Base-by-base conservation (phyloP, 805 yeast species). In the Candida khao-thaluensis region DNA sequence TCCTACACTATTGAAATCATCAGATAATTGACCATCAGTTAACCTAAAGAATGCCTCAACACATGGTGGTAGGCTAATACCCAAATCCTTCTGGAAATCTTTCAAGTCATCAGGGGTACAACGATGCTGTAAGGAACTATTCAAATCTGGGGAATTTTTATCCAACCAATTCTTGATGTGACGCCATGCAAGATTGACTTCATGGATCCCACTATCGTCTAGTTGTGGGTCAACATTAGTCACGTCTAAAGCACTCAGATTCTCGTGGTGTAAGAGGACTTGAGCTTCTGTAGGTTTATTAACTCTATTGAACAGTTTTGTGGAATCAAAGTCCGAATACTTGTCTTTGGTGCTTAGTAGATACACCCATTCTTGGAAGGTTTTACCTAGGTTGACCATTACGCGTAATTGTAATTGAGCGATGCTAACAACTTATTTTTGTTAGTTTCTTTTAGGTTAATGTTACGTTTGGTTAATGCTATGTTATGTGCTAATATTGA, bases 11-110 rank as follows among this genome's bases (percentile, higher is more conserved):
- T 86, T 80, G 3, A 80, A 74, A 45, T 87, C 81, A 41, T 80
- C 77, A 30, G 89, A 95, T 44, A 84, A 72, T 65, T 93, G 99
- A 37, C 99, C 99, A 55, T 93, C 98, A 49, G 93, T 96, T 28
- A 84, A 64, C 52, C 80, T 76, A 54, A 76, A 77, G 31, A 91
- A 85, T 30, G 89, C 95, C 38, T 85, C 71, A 6, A 93, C 87
- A 40, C 91, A 86, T 2, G 79, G 67, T 1, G 99, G 99, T 31
- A 93, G 71, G 33, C 71, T 68, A 37, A 87, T 67, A 31, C 77
- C 80, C 54, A 89, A 68, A 59, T 91, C 97, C 50, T 77, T 76
- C 64, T 93, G 97, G 21, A 93, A 82, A 50, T 84, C 91, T 46
- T 73, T 71, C 41, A 91, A 70, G 57, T 93, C 99, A 42, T 82